Evolutionary conservation across 2,329 filamentous ascomycete genomes (phyloP).

Genomic region (Claviceps sp.): DNA sequence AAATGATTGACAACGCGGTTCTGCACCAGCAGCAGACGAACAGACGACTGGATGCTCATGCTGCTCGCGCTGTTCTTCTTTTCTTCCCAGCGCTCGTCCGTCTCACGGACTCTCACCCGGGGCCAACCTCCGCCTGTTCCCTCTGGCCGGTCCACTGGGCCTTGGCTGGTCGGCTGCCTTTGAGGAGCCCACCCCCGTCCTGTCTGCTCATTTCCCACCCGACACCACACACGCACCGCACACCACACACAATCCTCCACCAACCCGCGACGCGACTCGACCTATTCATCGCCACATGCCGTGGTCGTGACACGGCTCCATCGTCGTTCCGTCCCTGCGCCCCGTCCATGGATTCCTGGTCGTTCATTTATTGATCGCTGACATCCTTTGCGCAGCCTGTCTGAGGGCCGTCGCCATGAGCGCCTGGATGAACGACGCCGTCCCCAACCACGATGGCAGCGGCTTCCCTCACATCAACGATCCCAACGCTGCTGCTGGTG

Average conservation of each 20-base stretch:
- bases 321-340: slow-evolving; percentile 26
- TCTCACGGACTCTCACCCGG: background rate
- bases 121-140: slow-evolving; percentile 2
- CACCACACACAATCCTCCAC: slow-evolving; percentile 20
- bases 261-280: slow-evolving; percentile 29
- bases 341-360: slow-evolving; percentile 27
- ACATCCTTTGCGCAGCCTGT: slow-evolving; percentile 31
- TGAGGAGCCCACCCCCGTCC: slow-evolving; percentile 3
- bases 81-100: background rate
- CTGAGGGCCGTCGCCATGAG: slow-evolving; percentile 47
- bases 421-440: slow-evolving; percentile 60
- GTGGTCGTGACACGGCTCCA: slow-evolving; percentile 33
- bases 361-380: slow-evolving; percentile 28
- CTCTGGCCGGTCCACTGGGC: background rate
- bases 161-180: background rate
- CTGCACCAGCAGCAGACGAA: background rate
- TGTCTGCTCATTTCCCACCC: slow-evolving; percentile 18
- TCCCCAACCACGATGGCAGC: slow-evolving; percentile 58
- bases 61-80: background rate
- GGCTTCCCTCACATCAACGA: slow-evolving; percentile 53
- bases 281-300: slow-evolving; percentile 22
- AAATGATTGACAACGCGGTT: background rate
- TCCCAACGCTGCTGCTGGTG: slow-evolving; percentile 37
- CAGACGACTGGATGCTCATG: background rate
- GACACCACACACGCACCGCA: slow-evolving; percentile 13